Base-by-base conservation (phyloP, 495 filamentous ascomycete genomes). In the Aspergillus sparsus region DNA sequence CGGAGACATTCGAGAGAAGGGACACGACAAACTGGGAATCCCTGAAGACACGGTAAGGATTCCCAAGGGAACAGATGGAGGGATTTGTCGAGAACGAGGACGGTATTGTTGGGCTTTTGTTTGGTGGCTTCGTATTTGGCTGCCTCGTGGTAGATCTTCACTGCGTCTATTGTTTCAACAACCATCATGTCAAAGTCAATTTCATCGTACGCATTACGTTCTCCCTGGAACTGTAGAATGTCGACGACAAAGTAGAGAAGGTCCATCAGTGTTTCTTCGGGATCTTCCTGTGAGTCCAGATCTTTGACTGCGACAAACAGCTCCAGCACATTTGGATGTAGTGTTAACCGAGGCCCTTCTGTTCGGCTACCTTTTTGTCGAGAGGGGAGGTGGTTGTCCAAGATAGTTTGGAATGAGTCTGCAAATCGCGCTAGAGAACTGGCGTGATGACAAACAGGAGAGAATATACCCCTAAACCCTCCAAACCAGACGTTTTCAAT, bases 141-240 rank as follows among this genome's bases (percentile, higher is more conserved):
- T 27, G 80, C 80, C 27, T 84, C 80, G 65, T 98, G 87, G 66
- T 98, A 97, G 1, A 83, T 77, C 31, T 86, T 81, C 15, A 98
- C 74, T 6, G 91, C 90, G 69, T 95, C 91, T 7, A 87, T 80
- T 1, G 89, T 90, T 41, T 94, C 91, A 15, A 97, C 79, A 13
- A 89, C 85, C 80, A 97, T 92, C 71, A 85, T 82, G 66, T 98
- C 94, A 63, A 97, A 93, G 69, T 98, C 93, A 65, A 98, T 89
- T 75, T 98, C 94, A 68, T 98, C 95, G 75, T 97, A 97, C 2
- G 95, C 94, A 71, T 98, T 98, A 34, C 87, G 83, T 73, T 98
- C 94, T 2, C 94, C 94, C 62, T 95, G 90, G 73, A 98, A 98
- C 73, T 98, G 95, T 32, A 98, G 77, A 51, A 98, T 93, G 69